A percentile compares a stretch with the other conserved stretches of the same genome.
phyloP scores from a whole-genome alignment of 2,329 filamentous ascomycete genomes.

The Teratosphaeria viscida region DNA sequence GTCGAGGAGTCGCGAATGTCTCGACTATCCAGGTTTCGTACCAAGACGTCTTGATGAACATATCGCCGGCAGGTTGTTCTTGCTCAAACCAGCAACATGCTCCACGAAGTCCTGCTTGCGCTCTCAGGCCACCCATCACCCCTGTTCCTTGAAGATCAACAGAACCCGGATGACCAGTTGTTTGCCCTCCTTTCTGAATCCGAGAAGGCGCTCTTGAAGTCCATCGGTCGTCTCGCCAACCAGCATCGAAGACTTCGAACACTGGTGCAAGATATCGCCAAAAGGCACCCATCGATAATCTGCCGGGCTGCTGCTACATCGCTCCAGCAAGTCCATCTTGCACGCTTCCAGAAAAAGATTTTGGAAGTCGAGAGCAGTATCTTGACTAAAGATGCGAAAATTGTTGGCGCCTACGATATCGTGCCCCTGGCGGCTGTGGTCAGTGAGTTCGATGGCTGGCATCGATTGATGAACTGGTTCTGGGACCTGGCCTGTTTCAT shows the following conservation, averaged over 20 bases:
- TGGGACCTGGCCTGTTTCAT: constrained; percentile 65
- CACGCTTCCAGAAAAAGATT: constrained; percentile 71
- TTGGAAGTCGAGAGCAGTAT: constrained; percentile 74
- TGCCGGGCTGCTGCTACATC: constrained; percentile 79
- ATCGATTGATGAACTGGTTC: constrained; percentile 73
- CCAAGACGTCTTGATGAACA: neutral
- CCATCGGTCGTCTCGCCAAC: constrained; percentile 65
- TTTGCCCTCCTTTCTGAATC: constrained; percentile 56
- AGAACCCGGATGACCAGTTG: constrained; percentile 3
- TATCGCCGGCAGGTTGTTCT: neutral
- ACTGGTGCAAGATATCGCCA: constrained; percentile 56
- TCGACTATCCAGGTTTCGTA: neutral
- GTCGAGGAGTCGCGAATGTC: neutral
- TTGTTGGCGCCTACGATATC: constrained; percentile 86
- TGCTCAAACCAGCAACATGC: constrained; percentile 47
- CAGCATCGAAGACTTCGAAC: constrained; percentile 63
- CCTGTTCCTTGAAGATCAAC: constrained; percentile 51
- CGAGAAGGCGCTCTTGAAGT: constrained; percentile 70
- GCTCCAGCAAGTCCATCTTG: constrained; percentile 64
- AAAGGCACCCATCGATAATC: constrained; percentile 66
- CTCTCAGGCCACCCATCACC: constrained; percentile 89
- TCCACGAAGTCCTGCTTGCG: constrained; percentile 96
- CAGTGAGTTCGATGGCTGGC: constrained; percentile 79
- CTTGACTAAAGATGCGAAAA: constrained; percentile 60
- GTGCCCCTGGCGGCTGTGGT: constrained; percentile 82